These are phyloP conservation scores for Jasminum sambac DNA, from an alignment of 257 asterid species.

Conservation along the genomic window DNA sequence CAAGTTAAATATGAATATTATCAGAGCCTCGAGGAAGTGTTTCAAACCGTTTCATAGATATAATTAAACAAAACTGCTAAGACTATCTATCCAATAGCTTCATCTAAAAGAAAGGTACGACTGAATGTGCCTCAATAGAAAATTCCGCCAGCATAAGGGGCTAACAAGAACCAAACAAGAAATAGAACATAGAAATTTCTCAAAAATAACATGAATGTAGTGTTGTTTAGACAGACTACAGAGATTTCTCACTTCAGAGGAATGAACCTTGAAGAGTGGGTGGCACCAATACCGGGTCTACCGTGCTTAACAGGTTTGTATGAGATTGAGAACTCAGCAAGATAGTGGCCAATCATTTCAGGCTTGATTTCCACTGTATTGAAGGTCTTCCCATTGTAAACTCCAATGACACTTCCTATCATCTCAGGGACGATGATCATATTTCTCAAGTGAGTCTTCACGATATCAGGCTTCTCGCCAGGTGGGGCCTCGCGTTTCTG, in stretches of 20 bases:
- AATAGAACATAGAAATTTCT: neutral
- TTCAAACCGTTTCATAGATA: neutral
- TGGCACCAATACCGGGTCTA: constrained; percentile 93
- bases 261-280: constrained; percentile 92
- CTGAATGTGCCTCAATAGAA: neutral
- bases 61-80: neutral
- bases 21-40: neutral
- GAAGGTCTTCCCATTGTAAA: constrained; percentile 81
- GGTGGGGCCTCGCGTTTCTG: constrained; percentile 83
- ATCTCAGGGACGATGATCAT: constrained; percentile 88
- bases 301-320: constrained; percentile 94
- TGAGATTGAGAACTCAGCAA: constrained; percentile 81
- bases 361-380: constrained; percentile 83
- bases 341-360: constrained; percentile 82
- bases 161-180: neutral
- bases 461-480: constrained; percentile 79
- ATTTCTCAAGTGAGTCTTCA: constrained; percentile 77
- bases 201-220: neutral
- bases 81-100: neutral
- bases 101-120: neutral
- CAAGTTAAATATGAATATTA: neutral
- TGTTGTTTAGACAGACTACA: constrained; percentile 6
- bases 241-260: constrained; percentile 61
- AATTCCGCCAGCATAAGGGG: neutral
- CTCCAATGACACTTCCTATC: constrained; percentile 85